Percentiles rank a stretch among this genome's conserved stretches.
Evolutionary conservation across 257 asterid genomes (phyloP).

Genomic region (Salvia rosmarinus): DNA sequence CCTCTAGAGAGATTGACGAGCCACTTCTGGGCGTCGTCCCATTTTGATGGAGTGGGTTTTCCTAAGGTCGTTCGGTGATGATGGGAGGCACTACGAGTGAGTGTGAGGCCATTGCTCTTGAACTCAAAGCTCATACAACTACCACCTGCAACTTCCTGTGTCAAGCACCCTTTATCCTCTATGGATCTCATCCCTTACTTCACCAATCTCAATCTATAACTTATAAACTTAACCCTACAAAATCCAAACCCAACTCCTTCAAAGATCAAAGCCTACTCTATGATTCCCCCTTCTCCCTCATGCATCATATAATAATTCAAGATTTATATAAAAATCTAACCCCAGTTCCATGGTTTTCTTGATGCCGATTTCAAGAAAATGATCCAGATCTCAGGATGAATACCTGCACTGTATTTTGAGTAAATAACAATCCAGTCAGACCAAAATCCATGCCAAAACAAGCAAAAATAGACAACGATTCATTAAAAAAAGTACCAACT

Average conservation of each 20-base stretch:
- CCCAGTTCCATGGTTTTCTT: slow-evolving; percentile 21
- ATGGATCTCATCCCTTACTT: slow-evolving; percentile 52
- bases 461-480: background rate
- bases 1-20: slow-evolving; percentile 76
- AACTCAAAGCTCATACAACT: slow-evolving; percentile 60
- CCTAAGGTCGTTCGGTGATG: slow-evolving; percentile 65
- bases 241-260: background rate
- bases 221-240: background rate
- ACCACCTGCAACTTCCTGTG: slow-evolving; percentile 48
- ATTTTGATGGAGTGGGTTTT: slow-evolving; percentile 84
- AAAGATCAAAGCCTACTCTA: background rate
- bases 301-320: background rate
- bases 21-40: slow-evolving; percentile 98
- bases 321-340: background rate
- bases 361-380: slow-evolving; percentile 20
- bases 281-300: slow-evolving; percentile 18
- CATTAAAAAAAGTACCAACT: background rate
- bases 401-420: slow-evolving; percentile 39
- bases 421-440: slow-evolving; percentile 17
- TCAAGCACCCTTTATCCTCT: slow-evolving; percentile 76
- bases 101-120: slow-evolving; percentile 51
- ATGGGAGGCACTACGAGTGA: slow-evolving; percentile 52
- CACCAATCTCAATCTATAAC: slow-evolving; percentile 16
- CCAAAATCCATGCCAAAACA: slow-evolving; percentile 10
- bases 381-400: slow-evolving; percentile 34